Conservation (phyloP, 75 land plant species). For the Chamaecyparis obtusa region DNA sequence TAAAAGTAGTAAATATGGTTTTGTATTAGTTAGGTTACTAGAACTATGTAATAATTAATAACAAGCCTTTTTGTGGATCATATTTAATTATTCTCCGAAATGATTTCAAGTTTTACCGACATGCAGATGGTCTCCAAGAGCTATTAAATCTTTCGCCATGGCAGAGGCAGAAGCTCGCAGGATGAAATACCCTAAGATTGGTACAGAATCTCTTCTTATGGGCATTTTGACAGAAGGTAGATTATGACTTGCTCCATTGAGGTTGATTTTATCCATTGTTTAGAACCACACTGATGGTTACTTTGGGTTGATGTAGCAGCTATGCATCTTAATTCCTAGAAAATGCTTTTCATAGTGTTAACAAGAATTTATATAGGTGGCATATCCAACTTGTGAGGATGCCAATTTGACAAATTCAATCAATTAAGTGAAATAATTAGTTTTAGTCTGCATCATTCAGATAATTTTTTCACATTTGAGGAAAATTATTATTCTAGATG, state of each 20-base stretch:
- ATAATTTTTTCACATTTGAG: not conserved
- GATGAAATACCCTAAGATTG: constrained; percentile 77
- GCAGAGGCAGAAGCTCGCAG: constrained; percentile 89
- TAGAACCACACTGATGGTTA: not conserved
- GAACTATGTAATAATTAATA: not conserved
- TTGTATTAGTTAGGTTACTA: not conserved
- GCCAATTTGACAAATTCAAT: not conserved
- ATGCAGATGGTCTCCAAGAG: constrained; percentile 78
- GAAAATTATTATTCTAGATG: not conserved
- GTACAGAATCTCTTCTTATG: constrained; percentile 88
- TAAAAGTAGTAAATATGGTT: not conserved
- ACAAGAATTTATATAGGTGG: not conserved
- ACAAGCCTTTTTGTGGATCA: not conserved
- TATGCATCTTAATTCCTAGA: not conserved
- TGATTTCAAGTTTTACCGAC: not conserved
- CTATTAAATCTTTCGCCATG: constrained; percentile 80
- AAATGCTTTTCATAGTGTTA: not conserved
- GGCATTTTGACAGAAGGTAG: constrained; percentile 88
- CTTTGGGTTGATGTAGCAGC: not conserved
- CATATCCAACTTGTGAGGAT: not conserved
- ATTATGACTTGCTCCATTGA: constrained; percentile 9
- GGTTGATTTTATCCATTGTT: not conserved
- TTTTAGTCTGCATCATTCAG: not conserved
- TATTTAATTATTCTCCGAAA: not conserved
- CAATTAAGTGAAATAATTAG: not conserved